Conservation (phyloP, 2,329 filamentous ascomycete genomes). For the Aspergillus cejpii region DNA sequence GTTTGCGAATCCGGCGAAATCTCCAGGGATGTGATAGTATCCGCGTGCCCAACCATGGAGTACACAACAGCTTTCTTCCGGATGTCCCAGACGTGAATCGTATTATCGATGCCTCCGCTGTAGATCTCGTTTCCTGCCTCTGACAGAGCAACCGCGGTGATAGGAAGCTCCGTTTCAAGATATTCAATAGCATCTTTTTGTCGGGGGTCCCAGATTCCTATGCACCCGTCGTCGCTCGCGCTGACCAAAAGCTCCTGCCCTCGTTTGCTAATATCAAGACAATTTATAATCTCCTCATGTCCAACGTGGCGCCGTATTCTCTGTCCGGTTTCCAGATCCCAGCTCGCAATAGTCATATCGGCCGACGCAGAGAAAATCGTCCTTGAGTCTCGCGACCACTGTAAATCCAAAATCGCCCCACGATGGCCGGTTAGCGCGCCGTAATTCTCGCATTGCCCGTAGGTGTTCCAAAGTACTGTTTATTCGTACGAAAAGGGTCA, state of each 20-base stretch:
- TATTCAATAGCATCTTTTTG: slow-evolving; percentile 83
- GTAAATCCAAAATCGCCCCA: slow-evolving; percentile 81
- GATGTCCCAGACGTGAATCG: slow-evolving; percentile 95
- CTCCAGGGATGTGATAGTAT: slow-evolving; percentile 82
- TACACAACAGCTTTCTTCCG: slow-evolving; percentile 86
- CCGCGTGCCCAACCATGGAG: slow-evolving; percentile 78
- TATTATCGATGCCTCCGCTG: slow-evolving; percentile 90
- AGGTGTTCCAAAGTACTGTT: slow-evolving; percentile 85
- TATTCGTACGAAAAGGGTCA: neutral
- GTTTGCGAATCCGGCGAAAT: slow-evolving; percentile 92
- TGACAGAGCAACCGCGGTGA: slow-evolving; percentile 84
- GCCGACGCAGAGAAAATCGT: slow-evolving; percentile 88
- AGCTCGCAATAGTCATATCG: slow-evolving; percentile 87
- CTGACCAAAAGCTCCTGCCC: slow-evolving; percentile 87
- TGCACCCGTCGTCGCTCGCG: slow-evolving; percentile 86
- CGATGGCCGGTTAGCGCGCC: slow-evolving; percentile 82
- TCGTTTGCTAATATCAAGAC: slow-evolving; percentile 77
- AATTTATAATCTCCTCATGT: slow-evolving; percentile 94
- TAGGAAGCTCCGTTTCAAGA: slow-evolving; percentile 82
- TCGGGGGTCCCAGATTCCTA: slow-evolving; percentile 93
- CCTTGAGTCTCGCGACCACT: slow-evolving; percentile 93
- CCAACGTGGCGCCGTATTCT: slow-evolving; percentile 87
- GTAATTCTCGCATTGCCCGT: slow-evolving; percentile 91
- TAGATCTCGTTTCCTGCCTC: slow-evolving; percentile 95
- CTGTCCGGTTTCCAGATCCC: slow-evolving; percentile 87